These are phyloP conservation scores for Leonotis leonurus DNA, from an alignment of 257 asterid genomes.

Conservation along the genomic window DNA sequence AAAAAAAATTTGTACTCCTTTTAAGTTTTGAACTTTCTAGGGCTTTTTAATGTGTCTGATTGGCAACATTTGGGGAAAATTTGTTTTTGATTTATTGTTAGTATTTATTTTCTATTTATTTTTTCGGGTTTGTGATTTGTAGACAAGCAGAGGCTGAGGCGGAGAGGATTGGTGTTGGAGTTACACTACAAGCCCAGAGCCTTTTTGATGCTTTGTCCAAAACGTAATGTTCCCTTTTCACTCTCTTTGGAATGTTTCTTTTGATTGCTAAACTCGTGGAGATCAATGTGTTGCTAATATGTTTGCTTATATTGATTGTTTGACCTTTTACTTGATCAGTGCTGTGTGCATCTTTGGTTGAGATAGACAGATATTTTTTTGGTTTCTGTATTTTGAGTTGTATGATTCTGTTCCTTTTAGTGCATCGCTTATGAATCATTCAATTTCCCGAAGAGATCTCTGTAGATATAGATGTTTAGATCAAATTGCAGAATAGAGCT, in stretches of 20 bases:
- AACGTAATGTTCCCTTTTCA: constrained; percentile 64
- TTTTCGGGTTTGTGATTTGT: constrained; percentile 15
- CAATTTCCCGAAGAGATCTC: too few species aligned
- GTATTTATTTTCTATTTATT: too few species aligned
- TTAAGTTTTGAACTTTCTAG: neutral
- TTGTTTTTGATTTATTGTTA: neutral
- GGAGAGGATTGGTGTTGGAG: constrained; percentile 94
- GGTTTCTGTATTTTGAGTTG: too few species aligned
- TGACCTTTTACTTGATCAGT: neutral
- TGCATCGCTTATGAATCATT: too few species aligned
- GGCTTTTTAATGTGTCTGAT: neutral
- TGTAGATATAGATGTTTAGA: too few species aligned
- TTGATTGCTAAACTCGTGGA: neutral
- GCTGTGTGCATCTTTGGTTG: too few species aligned
- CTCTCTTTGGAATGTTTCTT: neutral
- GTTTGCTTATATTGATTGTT: too few species aligned
- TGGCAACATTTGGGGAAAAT: neutral
- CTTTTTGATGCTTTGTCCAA: constrained; percentile 85
- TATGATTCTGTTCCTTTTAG: too few species aligned
- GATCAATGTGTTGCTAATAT: too few species aligned
- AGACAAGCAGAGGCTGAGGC: constrained; percentile 92
- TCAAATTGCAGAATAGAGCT: too few species aligned
- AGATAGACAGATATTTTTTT: too few species aligned
- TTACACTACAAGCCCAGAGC: constrained; percentile 85
- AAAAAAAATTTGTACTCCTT: neutral